Percentiles rank a stretch among this genome's conserved stretches.
These are phyloP conservation scores for Spathaspora arborariae DNA, from an alignment of 805 yeast genomes.

Conservation along the genomic window DNA sequence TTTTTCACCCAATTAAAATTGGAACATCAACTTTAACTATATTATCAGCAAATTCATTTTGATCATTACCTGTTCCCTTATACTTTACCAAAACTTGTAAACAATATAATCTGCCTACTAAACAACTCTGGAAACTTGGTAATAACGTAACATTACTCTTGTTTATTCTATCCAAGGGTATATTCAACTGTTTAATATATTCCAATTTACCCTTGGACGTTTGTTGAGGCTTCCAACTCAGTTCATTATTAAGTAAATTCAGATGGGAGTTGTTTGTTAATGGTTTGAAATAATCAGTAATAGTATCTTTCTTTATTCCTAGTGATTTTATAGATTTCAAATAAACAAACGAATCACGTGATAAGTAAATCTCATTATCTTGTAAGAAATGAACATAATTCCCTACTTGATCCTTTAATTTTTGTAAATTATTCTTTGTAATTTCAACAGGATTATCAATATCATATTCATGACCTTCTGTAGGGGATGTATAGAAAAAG, in stretches of 20 bases:
- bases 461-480: constrained; percentile 8
- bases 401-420: constrained; percentile 29
- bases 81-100: constrained; percentile 46
- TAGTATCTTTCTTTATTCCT: constrained; percentile 37
- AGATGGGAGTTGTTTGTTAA: constrained; percentile 21
- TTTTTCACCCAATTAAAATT: constrained; percentile 26
- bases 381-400: constrained; percentile 33
- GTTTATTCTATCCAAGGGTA: constrained; percentile 41
- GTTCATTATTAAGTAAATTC: constrained; percentile 19
- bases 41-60: constrained; percentile 29
- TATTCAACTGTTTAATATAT: constrained; percentile 29
- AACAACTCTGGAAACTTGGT: constrained; percentile 63
- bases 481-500: constrained; percentile 33
- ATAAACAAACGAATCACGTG: constrained; percentile 31
- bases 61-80: constrained; percentile 36
- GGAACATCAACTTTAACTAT: constrained; percentile 33
- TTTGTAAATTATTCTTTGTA: constrained; percentile 33
- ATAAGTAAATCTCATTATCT: constrained; percentile 27
- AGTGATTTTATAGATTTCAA: constrained; percentile 35
- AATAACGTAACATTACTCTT: constrained; percentile 48
- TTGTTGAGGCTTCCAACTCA: constrained; percentile 27
- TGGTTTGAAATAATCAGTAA: constrained; percentile 33
- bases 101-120: constrained; percentile 56
- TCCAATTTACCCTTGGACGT: constrained; percentile 10
- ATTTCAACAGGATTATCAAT: constrained; percentile 25